phyloP scores from a whole-genome alignment of 176 grass and related monocot species.

The Pharus latifolius region DNA sequence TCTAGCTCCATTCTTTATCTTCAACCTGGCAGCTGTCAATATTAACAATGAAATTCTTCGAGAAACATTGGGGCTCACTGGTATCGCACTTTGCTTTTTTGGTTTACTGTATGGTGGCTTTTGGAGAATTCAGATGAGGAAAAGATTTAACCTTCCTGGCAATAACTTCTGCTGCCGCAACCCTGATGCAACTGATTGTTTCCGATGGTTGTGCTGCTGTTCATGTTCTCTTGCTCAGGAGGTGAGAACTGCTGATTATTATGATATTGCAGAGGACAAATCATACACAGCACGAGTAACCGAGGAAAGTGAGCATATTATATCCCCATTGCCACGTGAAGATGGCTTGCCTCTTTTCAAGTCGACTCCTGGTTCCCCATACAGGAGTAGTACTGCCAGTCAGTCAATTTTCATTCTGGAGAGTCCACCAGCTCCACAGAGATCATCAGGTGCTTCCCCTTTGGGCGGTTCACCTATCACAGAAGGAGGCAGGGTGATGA shows the following conservation, averaged over 20 bases:
- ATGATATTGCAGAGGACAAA: conserved; percentile 70
- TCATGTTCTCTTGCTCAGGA: conserved; percentile 82
- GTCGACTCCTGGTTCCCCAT: conserved; percentile 40
- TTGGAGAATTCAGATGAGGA: conserved; percentile 98
- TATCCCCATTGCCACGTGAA: conserved; percentile 32
- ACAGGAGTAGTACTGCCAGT: conserved; percentile 14
- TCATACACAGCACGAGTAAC: neutral
- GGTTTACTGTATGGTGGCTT: conserved; percentile 89
- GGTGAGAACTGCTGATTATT: conserved; percentile 74
- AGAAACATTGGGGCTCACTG: conserved; percentile 42
- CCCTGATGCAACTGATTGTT: conserved; percentile 40
- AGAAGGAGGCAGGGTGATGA: conserved; percentile 14
- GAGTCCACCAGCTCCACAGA: conserved; percentile 26
- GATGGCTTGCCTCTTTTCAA: conserved; percentile 43
- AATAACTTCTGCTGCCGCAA: conserved; percentile 48
- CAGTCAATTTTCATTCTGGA: conserved; percentile 40
- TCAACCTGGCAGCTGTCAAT: conserved; percentile 78
- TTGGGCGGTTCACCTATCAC: conserved; percentile 16
- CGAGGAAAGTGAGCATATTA: conserved; percentile 13
- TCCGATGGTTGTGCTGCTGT: conserved; percentile 78
- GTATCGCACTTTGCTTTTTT: conserved; percentile 53
- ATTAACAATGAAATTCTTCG: conserved; percentile 50
- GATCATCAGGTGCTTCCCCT: conserved; percentile 26
- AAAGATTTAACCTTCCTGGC: conserved; percentile 62
- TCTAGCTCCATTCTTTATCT: conserved; percentile 88